Percentiles rank a stretch among this genome's conserved stretches.
phyloP scores from a whole-genome alignment of 331 rosid species.

The Pyrus hybrid region DNA sequence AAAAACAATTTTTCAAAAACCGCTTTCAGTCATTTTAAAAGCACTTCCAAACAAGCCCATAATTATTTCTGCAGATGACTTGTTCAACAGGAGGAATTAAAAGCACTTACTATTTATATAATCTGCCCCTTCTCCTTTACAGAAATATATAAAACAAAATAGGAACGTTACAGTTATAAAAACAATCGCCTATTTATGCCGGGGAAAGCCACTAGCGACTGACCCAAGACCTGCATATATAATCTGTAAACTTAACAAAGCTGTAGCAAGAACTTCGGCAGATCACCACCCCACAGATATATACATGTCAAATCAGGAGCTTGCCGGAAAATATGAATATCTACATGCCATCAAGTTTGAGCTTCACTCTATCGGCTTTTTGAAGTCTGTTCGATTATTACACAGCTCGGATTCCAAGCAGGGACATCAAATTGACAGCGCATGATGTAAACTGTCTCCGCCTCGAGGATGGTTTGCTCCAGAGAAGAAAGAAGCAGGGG shows the following conservation, averaged over 20 bases:
- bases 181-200: not conserved
- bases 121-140: too few relatives aligned
- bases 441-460: not conserved
- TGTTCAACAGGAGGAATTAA: not conserved
- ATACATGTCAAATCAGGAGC: conserved; percentile 7
- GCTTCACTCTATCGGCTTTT: conserved; percentile 3
- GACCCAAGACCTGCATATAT: not conserved
- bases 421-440: not conserved
- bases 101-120: not conserved
- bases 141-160: too few relatives aligned
- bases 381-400: not conserved
- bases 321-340: not conserved
- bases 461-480: not conserved
- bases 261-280: not conserved
- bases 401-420: conserved; percentile 3
- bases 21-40: too few relatives aligned
- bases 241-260: not conserved
- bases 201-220: not conserved
- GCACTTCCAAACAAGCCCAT: too few relatives aligned
- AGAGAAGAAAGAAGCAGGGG: not conserved
- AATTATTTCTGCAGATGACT: too few relatives aligned
- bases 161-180: too few relatives aligned
- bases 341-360: not conserved
- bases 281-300: not conserved
- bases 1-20: too few relatives aligned